A percentile compares a stretch with the other conserved stretches of the same genome.
phyloP scores from a whole-genome alignment of 306 rosid genomes.

The Quercus glauca region DNA sequence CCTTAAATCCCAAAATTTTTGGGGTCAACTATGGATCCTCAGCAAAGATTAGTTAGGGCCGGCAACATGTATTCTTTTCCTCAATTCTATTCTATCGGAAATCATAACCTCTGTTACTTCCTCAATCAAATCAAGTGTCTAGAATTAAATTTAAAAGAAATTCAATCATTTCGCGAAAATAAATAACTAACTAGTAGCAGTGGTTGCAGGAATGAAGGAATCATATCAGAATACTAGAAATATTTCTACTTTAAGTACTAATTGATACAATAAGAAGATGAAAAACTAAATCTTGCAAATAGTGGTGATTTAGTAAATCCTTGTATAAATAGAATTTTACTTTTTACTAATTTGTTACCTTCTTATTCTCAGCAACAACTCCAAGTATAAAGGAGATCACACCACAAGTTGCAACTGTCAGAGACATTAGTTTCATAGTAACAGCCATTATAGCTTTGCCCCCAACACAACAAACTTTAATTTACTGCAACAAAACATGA shows the following conservation, averaged over 20 bases:
- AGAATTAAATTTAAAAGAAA: no score
- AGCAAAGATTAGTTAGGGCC: no score
- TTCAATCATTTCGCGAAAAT: no score
- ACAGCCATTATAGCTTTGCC: neutral
- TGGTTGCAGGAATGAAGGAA: no score
- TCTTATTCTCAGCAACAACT: conserved; percentile 36
- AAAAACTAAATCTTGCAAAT: neutral
- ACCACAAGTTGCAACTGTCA: conserved; percentile 21
- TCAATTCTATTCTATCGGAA: no score
- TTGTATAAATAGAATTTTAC: neutral
- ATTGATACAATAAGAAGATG: neutral
- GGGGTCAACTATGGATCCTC: no score
- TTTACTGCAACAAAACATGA: neutral
- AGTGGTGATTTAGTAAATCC: neutral
- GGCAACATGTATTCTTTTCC: no score
- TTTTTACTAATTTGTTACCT: conserved; percentile 17
- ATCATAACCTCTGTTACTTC: no score
- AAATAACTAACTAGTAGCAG: no score
- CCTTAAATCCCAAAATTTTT: no score
- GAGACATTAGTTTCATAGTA: conserved; percentile 19
- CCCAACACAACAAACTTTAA: neutral
- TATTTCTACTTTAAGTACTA: neutral
- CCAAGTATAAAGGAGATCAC: conserved; percentile 30
- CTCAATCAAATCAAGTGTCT: no score
- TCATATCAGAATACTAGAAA: no score